Base-by-base conservation (phyloP, 768 basidiomycete genomes). In the Lentinula raphanica region DNA sequence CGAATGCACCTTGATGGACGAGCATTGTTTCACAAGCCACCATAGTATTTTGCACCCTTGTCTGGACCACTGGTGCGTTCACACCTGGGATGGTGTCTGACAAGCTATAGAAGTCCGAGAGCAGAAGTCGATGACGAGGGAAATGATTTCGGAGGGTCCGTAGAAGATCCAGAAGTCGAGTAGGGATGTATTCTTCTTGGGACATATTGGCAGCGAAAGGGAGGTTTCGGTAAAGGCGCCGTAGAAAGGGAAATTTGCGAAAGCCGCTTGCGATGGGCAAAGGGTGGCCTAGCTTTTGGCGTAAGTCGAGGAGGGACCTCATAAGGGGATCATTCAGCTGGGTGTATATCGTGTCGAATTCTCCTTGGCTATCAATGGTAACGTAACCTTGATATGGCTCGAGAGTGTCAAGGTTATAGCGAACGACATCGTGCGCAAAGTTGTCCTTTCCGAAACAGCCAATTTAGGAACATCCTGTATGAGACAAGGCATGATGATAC, bases 1-100 rank as follows among this genome's bases (percentile, higher is more conserved):
- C 97, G 71, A 99, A 99, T 74, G 87, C 95, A 7, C 97, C 97
- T 66, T 90, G 96, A 65, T 86, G 87, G 59, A 99, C 97, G 64
- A 96, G 84, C 58, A 97, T 80, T 13, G 92, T 98, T 61, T 86
- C 79, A 66, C 92, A 94, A 3, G 97, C 90, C 1, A 98, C 88
- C 66, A 91, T 94, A 48, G 82, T 81, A 59, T 88, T 89, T 45
- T 83, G 85, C 68, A 90, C 87, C 53, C 93, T 84, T 25, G 97
- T 98, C 74, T 99, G 97, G 23, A 98, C 97, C 23, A 98, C 97
- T 11, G 97, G 97, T 4, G 90, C 91, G 59, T 79, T 79, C 63
- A 78, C 65, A 1, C 92, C 93, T 1, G 83, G 80, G 9, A 98
- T 86, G 0, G 92, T 79, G 61, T 98, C 92, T 0, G 94, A 94